Evolutionary conservation across 768 basidiomycete genomes (phyloP).

Genomic region (Leucocoprinus sp.): DNA sequence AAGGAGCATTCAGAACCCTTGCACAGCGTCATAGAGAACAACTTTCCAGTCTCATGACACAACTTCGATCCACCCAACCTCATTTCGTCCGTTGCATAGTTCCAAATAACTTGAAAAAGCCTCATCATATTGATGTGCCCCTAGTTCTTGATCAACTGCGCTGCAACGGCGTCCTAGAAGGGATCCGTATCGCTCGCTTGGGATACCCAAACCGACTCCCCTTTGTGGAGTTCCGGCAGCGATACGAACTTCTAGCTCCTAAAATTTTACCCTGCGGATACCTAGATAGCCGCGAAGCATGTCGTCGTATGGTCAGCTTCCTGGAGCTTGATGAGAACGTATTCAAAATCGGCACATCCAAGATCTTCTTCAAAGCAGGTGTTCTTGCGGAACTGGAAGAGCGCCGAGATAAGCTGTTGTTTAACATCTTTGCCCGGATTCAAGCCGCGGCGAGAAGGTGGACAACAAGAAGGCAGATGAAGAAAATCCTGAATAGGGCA

Average conservation of each 20-base stretch:
- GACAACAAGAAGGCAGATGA: slow-evolving; percentile 83
- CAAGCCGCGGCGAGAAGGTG: slow-evolving; percentile 85
- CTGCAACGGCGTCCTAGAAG: slow-evolving; percentile 98
- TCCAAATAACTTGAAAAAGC: slow-evolving; percentile 86
- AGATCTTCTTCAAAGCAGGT: slow-evolving; percentile 99
- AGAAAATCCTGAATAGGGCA: slow-evolving; percentile 90
- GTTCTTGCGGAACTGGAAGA: slow-evolving; percentile 96
- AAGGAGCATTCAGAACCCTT: slow-evolving; percentile 95
- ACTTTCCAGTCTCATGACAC: slow-evolving; percentile 81
- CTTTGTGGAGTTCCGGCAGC: slow-evolving; percentile 94
- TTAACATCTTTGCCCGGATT: slow-evolving; percentile 79
- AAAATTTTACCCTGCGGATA: slow-evolving; percentile 91
- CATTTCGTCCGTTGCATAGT: slow-evolving; percentile 99
- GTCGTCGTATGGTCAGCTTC: slow-evolving; percentile 80
- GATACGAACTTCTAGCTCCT: slow-evolving; percentile 93
- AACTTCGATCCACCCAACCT: slow-evolving; percentile 89
- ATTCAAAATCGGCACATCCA: slow-evolving; percentile 91
- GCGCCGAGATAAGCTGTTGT: slow-evolving; percentile 78
- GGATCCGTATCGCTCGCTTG: slow-evolving; percentile 93
- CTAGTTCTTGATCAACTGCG: slow-evolving; percentile 93
- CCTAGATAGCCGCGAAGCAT: slow-evolving; percentile 96
- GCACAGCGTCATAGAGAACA: slow-evolving; percentile 96
- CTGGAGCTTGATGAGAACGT: slow-evolving; percentile 79
- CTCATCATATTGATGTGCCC: slow-evolving; percentile 86
- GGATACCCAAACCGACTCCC: slow-evolving; percentile 97